Evolutionary conservation across 1,284 basidiomycete genomes (phyloP).

Genomic region (Cryptococcus sp.): DNA sequence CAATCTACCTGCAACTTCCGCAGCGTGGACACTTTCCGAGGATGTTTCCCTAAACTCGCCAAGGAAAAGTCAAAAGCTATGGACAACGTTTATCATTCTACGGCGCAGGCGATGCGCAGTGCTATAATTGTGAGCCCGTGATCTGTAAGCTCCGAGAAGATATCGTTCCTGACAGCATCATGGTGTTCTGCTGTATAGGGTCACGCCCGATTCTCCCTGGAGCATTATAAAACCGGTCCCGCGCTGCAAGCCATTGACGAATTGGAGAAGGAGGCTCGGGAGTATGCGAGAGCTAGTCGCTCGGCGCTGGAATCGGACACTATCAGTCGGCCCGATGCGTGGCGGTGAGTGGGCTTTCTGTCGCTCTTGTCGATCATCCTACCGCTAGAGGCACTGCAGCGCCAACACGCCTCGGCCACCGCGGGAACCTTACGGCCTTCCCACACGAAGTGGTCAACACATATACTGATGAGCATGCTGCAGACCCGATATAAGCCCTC

Average conservation of each 20-base stretch:
- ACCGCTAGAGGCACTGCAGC: neutral
- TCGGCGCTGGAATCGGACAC: constrained; percentile 11
- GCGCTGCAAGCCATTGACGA: constrained; percentile 38
- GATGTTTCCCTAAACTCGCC: constrained; percentile 41
- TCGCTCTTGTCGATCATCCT: neutral
- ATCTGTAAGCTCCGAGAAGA: neutral
- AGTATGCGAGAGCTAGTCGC: constrained; percentile 20
- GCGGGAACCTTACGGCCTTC: too few species aligned
- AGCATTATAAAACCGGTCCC: constrained; percentile 39
- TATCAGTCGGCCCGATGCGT: constrained; percentile 34
- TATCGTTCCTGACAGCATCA: neutral
- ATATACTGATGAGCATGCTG: neutral
- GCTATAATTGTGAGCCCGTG: constrained; percentile 34
- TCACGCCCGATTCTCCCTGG: constrained; percentile 29
- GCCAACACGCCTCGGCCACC: too few species aligned
- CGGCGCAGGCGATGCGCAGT: constrained; percentile 30
- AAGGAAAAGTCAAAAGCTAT: constrained; percentile 31
- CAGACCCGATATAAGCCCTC: constrained; percentile 44
- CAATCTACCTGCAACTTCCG: neutral
- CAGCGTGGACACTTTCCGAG: constrained; percentile 39
- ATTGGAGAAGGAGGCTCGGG: constrained; percentile 38
- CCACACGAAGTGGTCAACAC: neutral
- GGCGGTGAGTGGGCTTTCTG: constrained; percentile 36
- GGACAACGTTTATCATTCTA: constrained; percentile 29
- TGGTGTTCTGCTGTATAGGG: constrained; percentile 12